Percentiles rank a stretch among this genome's conserved stretches.
Conservation (phyloP, 495 filamentous ascomycete species). For the Sabuloglossum arenarium region DNA sequence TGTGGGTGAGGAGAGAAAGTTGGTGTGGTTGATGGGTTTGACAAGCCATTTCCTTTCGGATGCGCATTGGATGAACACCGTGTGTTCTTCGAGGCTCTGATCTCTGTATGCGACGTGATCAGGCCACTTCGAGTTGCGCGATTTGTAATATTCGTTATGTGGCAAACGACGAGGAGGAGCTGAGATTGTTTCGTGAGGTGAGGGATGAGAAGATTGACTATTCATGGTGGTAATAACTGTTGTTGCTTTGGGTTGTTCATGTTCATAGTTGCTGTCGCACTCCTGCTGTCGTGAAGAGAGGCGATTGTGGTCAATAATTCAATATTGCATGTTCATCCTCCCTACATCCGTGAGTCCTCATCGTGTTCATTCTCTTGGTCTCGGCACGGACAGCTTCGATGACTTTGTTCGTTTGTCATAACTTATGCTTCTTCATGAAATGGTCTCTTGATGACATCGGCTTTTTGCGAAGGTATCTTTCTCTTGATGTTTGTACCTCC, state of each 20-base stretch:
- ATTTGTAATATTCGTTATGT: not conserved
- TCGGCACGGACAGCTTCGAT: too few relatives aligned
- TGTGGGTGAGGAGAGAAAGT: not conserved
- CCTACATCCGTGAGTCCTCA: too few relatives aligned
- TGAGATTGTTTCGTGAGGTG: not conserved
- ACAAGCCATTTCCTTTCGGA: not conserved
- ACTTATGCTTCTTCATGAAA: too few relatives aligned
- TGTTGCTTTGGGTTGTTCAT: not conserved
- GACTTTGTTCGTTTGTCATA: too few relatives aligned
- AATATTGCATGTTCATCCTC: too few relatives aligned
- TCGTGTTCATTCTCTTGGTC: too few relatives aligned
- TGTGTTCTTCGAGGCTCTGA: not conserved
- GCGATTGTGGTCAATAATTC: not conserved
- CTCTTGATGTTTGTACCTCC: too few relatives aligned
- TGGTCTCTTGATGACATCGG: too few relatives aligned
- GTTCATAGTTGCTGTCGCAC: not conserved
- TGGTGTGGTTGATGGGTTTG: not conserved
- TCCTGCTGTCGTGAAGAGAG: not conserved
- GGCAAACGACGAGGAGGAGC: not conserved
- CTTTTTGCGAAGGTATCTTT: too few relatives aligned
- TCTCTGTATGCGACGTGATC: not conserved
- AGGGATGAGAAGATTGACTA: not conserved
- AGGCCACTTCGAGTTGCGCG: not conserved
- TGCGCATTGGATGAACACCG: not conserved
- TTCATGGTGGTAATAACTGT: too few relatives aligned